Evolutionary conservation across 768 basidiomycete species (phyloP), one percentile per base, ranked within the genome.

Genomic region (Guyanaporus albipodus): DNA sequence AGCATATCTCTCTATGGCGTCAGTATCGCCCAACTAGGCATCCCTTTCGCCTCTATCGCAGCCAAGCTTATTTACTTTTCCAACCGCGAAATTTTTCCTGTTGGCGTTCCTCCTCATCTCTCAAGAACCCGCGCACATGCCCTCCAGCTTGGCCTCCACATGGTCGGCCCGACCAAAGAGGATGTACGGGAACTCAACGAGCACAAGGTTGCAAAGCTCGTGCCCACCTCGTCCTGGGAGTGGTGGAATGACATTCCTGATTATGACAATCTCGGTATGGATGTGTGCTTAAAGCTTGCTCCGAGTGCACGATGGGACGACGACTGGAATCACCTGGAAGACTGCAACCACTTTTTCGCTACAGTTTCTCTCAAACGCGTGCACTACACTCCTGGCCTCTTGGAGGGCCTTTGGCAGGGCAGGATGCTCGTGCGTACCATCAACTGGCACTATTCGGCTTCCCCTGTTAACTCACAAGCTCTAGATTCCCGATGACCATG

Each of bases 1-100:
- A 47, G 38, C 8, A 62, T 65, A 10, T 29, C 57, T 5, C 52
- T 67, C 26, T 69, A 72, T 45, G 59, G 66, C 33, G 53, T 53
- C 5, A 58, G 69, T 6, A 67, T 47, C 8, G 37, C 64, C 8
- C 54, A 54, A 3, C 53, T 64, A 11, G 49, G 48, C 19, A 35
- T 62, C 2, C 83, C 85, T 0, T 73, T 79, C 8, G 69, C 77
- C 15, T 67, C 80, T 19, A 56, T 71, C 26, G 77, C 84, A 0
- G 86, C 86, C 1, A 82, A 78, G 31, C 71, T 86, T 8, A 60
- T 85, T 26, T 87, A 77, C 66, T 73, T 84, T 38, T 70, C 81
- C 9, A 76, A 80, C 17, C 69, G 76, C 22, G 83, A 87, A 50
- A 53, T 73, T 7, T 55, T 64, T 3, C 69, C 73, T 0, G 70